Percentiles rank a stretch among this genome's conserved stretches.
phyloP scores from a whole-genome alignment of 306 rosid genomes.

The Vigna trinervia region DNA sequence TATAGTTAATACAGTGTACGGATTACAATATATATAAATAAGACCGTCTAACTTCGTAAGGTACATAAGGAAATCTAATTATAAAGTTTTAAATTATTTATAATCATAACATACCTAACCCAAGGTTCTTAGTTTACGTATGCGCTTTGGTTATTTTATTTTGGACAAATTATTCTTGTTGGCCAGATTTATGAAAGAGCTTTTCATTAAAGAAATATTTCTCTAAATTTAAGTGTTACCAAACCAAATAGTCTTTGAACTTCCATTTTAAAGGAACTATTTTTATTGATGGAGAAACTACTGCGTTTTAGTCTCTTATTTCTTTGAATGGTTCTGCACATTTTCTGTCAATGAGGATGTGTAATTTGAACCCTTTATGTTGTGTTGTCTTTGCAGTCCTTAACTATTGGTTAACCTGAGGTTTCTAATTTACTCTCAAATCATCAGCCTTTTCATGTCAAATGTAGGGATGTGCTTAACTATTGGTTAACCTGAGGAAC shows the following conservation, averaged over 20 bases:
- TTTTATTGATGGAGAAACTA: background rate
- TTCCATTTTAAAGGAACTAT: background rate
- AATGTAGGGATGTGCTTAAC: background rate
- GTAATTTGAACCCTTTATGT: background rate
- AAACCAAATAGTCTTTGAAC: background rate
- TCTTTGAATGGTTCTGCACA: background rate
- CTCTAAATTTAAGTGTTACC: background rate
- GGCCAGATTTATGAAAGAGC: background rate
- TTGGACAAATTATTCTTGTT: background rate
- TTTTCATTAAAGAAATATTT: background rate
- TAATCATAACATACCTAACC: background rate
- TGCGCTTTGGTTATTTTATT: background rate
- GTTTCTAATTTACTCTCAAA: background rate
- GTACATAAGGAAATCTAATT: background rate
- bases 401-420: background rate
- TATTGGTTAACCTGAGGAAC: background rate
- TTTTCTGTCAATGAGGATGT: background rate
- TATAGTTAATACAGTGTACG: background rate
- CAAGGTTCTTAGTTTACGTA: background rate
- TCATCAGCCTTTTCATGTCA: background rate
- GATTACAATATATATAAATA: background rate
- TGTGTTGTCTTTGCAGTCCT: background rate
- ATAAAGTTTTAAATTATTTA: background rate
- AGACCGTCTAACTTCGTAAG: background rate
- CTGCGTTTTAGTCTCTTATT: background rate